Evolutionary conservation across 352 stramenopile genomes (phyloP).

Genomic region (Peronosclerospora sorghi): DNA sequence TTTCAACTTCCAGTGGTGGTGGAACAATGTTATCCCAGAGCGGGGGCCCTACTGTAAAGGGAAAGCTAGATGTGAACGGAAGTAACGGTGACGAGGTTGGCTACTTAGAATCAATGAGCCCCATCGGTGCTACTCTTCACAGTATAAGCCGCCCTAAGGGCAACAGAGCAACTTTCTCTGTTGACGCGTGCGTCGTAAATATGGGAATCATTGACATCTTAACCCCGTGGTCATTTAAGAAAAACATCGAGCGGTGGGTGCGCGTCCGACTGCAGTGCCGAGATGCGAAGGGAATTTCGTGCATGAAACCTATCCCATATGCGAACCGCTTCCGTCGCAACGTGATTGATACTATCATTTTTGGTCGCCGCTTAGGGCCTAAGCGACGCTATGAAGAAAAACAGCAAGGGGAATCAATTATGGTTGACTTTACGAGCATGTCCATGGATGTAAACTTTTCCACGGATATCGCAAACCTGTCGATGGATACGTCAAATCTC

Average conservation of each 20-base stretch:
- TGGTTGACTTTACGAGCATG: constrained; percentile 73
- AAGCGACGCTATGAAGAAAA: constrained; percentile 22
- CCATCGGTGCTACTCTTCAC: constrained; percentile 25
- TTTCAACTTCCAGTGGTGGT: constrained; percentile 25
- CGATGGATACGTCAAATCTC: constrained; percentile 34
- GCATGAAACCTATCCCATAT: constrained; percentile 70
- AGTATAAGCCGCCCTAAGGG: constrained; percentile 13
- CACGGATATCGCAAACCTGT: constrained; percentile 26
- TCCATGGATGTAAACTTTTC: constrained; percentile 33
- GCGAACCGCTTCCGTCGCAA: constrained; percentile 77
- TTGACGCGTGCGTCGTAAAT: constrained; percentile 79
- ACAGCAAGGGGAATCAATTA: constrained; percentile 58
- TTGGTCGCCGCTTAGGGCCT: constrained; percentile 36
- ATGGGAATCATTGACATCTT: constrained; percentile 98
- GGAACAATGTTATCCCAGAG: constrained; percentile 22
- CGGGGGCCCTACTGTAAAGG: constrained; percentile 20
- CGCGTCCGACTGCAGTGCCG: constrained; percentile 71
- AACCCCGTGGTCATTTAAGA: constrained; percentile 90
- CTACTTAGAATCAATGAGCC: constrained; percentile 52
- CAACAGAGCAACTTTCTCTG: constrained; percentile 34
- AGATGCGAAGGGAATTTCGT: constrained; percentile 72
- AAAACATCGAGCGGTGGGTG: constrained; percentile 86
- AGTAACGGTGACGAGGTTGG: constrained; percentile 28
- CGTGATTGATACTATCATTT: constrained; percentile 77
- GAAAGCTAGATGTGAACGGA: constrained; percentile 20